Conservation (phyloP, 2,329 filamentous ascomycete genomes). For the Ceratocystis huliohia region DNA sequence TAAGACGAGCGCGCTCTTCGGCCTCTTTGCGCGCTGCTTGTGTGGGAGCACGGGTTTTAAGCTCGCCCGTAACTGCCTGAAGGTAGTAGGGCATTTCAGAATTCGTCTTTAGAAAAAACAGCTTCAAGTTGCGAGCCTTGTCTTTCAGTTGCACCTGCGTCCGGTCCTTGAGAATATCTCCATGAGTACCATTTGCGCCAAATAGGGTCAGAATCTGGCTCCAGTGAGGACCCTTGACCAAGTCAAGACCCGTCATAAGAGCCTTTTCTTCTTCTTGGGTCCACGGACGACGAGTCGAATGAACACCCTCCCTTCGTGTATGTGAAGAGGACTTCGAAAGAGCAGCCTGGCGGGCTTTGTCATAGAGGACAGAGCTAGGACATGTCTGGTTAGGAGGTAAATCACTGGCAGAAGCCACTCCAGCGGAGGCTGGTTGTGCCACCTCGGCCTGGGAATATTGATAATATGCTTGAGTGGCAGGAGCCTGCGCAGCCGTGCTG, state of each 20-base stretch:
- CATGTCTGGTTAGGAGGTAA: conserved; percentile 46
- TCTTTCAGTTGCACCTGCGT: conserved; percentile 90
- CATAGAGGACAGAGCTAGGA: conserved; percentile 44
- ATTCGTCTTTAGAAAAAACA: conserved; percentile 84
- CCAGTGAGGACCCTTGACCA: conserved; percentile 86
- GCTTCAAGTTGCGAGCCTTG: conserved; percentile 77
- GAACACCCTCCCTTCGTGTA: conserved; percentile 42
- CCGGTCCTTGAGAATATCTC: conserved; percentile 71
- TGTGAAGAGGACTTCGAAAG: conserved; percentile 44
- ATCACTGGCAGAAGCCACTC: conserved; percentile 23
- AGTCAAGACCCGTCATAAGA: conserved; percentile 74
- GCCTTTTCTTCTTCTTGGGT: conserved; percentile 81
- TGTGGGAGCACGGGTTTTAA: conserved; percentile 71
- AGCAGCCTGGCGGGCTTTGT: conserved; percentile 46
- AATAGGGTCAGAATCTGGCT: conserved; percentile 80
- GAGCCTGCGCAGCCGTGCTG: conserved; percentile 19
- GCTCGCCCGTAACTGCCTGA: conserved; percentile 75
- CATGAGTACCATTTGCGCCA: conserved; percentile 65
- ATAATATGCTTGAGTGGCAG: conserved; percentile 17
- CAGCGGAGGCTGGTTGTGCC: conserved; percentile 7
- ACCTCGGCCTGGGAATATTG: conserved; percentile 16
- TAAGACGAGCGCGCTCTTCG: conserved; percentile 48
- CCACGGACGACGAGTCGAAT: conserved; percentile 65
- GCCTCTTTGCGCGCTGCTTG: conserved; percentile 58
- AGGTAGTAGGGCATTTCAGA: conserved; percentile 84